Evolutionary conservation across 108 stramenopile genomes (phyloP), one percentile per base, ranked within the genome.

Genomic region (Discostella stelligeroides): DNA sequence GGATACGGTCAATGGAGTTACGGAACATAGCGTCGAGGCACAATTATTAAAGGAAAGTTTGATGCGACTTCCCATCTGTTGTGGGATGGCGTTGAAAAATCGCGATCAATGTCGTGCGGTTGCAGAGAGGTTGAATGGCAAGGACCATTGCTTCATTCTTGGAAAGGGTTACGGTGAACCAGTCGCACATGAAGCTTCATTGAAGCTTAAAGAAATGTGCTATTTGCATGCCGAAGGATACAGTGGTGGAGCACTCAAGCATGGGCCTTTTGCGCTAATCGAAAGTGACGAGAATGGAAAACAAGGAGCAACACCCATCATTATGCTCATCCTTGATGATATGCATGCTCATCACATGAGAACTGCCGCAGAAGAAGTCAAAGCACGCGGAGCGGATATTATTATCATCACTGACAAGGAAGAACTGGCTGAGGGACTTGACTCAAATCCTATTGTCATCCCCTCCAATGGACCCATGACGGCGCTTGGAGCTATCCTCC

Each of bases 131-230:
- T 85, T 99, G 62, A 75, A 83, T 58, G 76, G 92, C 68, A 98
- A 97, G 81, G 94, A 98, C 50, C 96, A 98, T 73, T 84, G 94
- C 61, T 99, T 99, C 77, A 86, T 99, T 34, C 85, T 99, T 8
- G 98, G 98, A 34, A 98, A 98, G 66, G 98, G 95, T 39, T 95
- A 88, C 47, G 96, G 88, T 21, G 96, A 98, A 62, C 96, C 98
- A n/a, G 95, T 99, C 25, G 96, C 98, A 6, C 71, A 82, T 61
- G 97, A 99, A 80, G 99, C 98, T 2, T 98, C 99, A 5, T 80
- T 99, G 34, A 99, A 99, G 82, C 95, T 99, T 61, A 99, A 99
- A 80, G 99, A 99, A 84, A 98, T 97, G 92, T 91, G 94, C 66
- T 99, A 99, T 73, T 70, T 99, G 10, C 98, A 99, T 72, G 99